phyloP scores from a whole-genome alignment of 345 rosid species.

The Microcos paniculata region DNA sequence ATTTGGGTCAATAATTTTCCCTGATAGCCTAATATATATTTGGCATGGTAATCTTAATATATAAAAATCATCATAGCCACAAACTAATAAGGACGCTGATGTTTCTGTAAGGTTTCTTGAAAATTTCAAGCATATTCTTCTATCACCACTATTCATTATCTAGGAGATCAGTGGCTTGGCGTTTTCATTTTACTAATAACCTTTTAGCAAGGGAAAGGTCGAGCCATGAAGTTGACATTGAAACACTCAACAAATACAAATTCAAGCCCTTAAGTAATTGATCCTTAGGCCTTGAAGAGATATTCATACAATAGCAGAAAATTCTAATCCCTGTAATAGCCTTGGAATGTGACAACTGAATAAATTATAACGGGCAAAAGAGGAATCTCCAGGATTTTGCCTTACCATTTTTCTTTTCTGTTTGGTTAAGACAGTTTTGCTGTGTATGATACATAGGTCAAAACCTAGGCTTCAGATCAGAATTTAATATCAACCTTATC shows the following conservation, averaged over 20 bases:
- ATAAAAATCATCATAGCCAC: neutral
- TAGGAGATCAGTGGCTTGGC: no score
- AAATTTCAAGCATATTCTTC: no score
- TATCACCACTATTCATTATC: no score
- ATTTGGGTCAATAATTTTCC: neutral
- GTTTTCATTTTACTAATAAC: no score
- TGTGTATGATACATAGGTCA: neutral
- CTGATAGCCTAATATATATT: neutral
- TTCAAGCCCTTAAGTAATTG: no score
- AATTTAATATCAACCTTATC: constrained; percentile 23
- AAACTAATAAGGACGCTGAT: neutral
- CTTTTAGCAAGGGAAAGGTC: neutral
- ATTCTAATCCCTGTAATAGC: neutral
- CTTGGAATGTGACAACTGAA: neutral
- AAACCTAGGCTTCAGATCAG: constrained; percentile 12
- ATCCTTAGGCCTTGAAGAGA: no score
- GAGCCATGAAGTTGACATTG: neutral
- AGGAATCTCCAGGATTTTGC: neutral
- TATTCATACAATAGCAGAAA: neutral
- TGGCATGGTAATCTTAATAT: neutral
- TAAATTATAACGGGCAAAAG: constrained; percentile 5
- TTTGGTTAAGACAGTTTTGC: neutral
- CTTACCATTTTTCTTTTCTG: neutral
- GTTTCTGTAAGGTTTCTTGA: neutral
- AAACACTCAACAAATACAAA: neutral